Base-by-base conservation (phyloP, 306 rosid species). In the Abrus pulchellus region DNA sequence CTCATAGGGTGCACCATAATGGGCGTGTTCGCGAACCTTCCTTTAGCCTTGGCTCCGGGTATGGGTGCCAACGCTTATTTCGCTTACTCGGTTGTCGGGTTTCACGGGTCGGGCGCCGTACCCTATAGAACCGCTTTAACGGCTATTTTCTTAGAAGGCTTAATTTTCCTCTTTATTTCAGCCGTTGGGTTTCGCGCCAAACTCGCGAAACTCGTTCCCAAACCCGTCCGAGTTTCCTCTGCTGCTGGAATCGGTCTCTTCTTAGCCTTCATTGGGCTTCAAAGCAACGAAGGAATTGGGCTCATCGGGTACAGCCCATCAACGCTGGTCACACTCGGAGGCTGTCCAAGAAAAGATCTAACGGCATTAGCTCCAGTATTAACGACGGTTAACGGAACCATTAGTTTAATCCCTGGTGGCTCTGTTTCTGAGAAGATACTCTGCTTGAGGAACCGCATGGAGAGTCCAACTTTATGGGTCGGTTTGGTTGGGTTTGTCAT, bases 21-120 rank as follows among this genome's bases (percentile, higher is more conserved):
- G 98, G 98, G 98, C 1, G 41, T 78, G 27, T 90, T 90, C 5
- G 98, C 98, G 0, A 94, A 94, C 62, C 93, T 94, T 2, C 98
- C 98, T 7, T 74, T 94, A 0, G 98, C 94, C 9, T 52, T 94
- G 0, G 98, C 98, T 12, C 98, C 98, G 1, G 98, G 97, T 6
- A 94, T 94, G 98, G 97, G 98, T 1, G 88, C 88, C 28, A 94
- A 94, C 54, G 98, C 98, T 0, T 94, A 94, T 36, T 94, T 94
- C 57, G 97, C 98, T 7, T 94, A 94, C 80, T 89, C 98, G 0
- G 96, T 94, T 0, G 97, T 94, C 57, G 98, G 98, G 41, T 94
- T 83, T 66, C 98, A 94, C 72, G 98, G 98, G 60, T 94, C 98
- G 73, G 98, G 98, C 40, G 56, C 61, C 3, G 74, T 90, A 6